A percentile compares a stretch with the other conserved stretches of the same genome.
These are phyloP conservation scores for Lactifluus hygrophoroides DNA, from an alignment of 768 basidiomycete genomes.

Conservation along the genomic window DNA sequence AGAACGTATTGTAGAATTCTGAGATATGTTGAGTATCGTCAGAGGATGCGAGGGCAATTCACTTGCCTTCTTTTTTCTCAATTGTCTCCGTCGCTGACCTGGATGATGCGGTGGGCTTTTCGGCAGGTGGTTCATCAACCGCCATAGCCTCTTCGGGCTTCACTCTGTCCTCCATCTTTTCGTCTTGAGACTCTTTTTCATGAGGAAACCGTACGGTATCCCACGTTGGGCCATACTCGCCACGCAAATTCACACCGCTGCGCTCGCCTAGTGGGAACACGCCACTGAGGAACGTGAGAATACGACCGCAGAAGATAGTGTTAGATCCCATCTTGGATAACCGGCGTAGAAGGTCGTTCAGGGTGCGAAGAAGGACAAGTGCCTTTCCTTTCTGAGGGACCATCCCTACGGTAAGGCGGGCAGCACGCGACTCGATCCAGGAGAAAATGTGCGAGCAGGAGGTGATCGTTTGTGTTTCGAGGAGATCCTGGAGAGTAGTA, in stretches of 20 bases:
- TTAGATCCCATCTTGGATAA: conserved; percentile 81
- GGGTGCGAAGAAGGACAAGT: conserved; percentile 69
- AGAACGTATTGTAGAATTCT: conserved; percentile 85
- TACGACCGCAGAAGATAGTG: conserved; percentile 83
- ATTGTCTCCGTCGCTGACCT: conserved; percentile 29
- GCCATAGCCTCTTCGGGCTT: conserved; percentile 48
- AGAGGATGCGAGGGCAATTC: not conserved
- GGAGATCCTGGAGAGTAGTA: conserved; percentile 64
- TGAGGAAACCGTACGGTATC: conserved; percentile 46
- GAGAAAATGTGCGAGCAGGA: conserved; percentile 84
- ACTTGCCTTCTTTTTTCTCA: conserved; percentile 55
- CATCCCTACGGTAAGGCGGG: conserved; percentile 66
- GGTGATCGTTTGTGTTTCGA: conserved; percentile 77
- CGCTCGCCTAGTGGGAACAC: conserved; percentile 85
- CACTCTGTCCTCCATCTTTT: conserved; percentile 27
- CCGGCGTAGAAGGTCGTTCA: conserved; percentile 81
- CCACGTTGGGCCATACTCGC: conserved; percentile 78
- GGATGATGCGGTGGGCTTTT: conserved; percentile 5
- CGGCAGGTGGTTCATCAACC: conserved; percentile 38
- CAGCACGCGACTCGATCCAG: conserved; percentile 72
- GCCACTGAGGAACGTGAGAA: conserved; percentile 76
- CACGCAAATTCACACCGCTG: conserved; percentile 85
- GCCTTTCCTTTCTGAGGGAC: conserved; percentile 85
- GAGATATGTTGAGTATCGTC: conserved; percentile 5
- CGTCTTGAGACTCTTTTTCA: conserved; percentile 25